Evolutionary conservation across 768 basidiomycete genomes (phyloP), one percentile per base, ranked within the genome.

Genomic region (Suillus tomentosus): DNA sequence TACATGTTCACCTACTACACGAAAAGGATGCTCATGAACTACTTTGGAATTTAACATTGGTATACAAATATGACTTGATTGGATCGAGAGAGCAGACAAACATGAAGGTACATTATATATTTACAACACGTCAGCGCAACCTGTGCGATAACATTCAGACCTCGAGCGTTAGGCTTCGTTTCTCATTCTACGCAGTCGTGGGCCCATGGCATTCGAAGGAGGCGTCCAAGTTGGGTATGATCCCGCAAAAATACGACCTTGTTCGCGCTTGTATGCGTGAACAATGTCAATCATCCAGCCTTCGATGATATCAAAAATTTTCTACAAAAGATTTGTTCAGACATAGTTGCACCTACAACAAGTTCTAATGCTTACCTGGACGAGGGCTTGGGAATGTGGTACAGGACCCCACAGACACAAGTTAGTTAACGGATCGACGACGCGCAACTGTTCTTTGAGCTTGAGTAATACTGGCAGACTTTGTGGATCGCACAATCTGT

Each of bases 401-500:
- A 64, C 47, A 10, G 64, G 68, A 11, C 15, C 59, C 76, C 75
- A 76, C 45, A 72, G 34, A 61, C 65, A 68, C 48, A 66, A 56
- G 40, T 66, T 67, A 6, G 74, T 66, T 43, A 62, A 54, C 40
- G 19, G 50, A 11, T 66, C 48, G 60, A 31, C 64, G 5, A 55
- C 5, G 14, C 63, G 68, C 39, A 78, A 62, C 19, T 13, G 40
- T 17, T 62, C 51, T 50, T 60, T 68, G 62, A 78, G 76, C 4
- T 55, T 45, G 40, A 64, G 64, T 13, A 77, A 58, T 31, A 63
- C 43, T 9, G 60, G 51, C 45, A 69, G 62, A 60, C 71, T 66
- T 31, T 68, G 70, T 24, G 48, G 64, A 56, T 73, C 74, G 69
- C 77, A 77, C 37, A 79, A 57, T 65, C 70, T 72, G 55, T 74